Percentiles rank a stretch among this genome's conserved stretches.
Conservation (phyloP, 371 early-diverging fungal genomes). For the Syncephalastrum racemosum region DNA sequence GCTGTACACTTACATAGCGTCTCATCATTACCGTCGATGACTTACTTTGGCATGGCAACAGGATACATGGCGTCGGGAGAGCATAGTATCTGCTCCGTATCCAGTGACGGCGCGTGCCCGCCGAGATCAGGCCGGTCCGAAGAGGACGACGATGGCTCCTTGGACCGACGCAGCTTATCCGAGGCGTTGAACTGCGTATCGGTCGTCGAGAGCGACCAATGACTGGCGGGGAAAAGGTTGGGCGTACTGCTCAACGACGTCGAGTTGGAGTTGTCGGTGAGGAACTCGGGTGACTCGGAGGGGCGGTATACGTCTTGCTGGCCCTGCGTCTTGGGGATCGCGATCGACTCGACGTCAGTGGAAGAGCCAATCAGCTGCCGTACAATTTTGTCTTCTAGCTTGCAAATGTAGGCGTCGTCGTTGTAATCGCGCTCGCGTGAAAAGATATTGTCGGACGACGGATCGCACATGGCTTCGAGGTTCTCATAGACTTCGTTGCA, state of each 20-base stretch:
- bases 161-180: too few species aligned
- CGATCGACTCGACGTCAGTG: constrained; percentile 45
- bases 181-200: constrained; percentile 10
- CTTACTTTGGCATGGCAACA: constrained; percentile 47
- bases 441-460: constrained; percentile 26
- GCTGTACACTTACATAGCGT: neutral
- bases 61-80: constrained; percentile 30
- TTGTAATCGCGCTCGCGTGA: constrained; percentile 23
- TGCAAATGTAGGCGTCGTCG: constrained; percentile 25
- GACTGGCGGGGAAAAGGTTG: constrained; percentile 1
- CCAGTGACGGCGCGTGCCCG: too few species aligned
- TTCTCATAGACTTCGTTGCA: constrained; percentile 68
- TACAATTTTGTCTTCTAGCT: constrained; percentile 45
- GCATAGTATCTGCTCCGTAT: constrained; percentile 7
- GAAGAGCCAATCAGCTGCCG: constrained; percentile 41
- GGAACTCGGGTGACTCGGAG: constrained; percentile 13
- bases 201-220: too few species aligned
- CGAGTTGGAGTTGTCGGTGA: constrained; percentile 13
- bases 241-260: constrained; percentile 12
- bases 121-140: too few species aligned
- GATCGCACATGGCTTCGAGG: constrained; percentile 31
- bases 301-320: constrained; percentile 9
- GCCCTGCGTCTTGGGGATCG: constrained; percentile 32
- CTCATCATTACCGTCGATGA: neutral
- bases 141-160: too few species aligned